Evolutionary conservation across 352 stramenopile species (phyloP), one percentile per base, ranked within the genome.

Genomic region (Blastocystis sp.): DNA sequence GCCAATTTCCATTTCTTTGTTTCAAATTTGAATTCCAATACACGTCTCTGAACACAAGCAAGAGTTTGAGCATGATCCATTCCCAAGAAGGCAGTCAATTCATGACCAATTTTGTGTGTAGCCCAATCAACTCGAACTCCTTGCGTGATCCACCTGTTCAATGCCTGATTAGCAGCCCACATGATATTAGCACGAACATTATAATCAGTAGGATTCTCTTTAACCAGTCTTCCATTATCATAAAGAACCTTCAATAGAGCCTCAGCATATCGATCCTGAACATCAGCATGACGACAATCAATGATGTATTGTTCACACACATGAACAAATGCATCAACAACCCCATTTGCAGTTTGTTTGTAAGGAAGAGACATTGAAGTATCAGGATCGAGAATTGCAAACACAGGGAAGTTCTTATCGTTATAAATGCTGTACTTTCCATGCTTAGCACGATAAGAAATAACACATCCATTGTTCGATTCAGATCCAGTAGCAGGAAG

Each of bases 271-370:
- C 73, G 54, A 73, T 85, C 73, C 58, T 85, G 73, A 73, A 85
- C 73, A 46, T 85, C 73, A 4, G 73, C 73, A 67, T 54, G 58
- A 59, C 27, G 32, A 42, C 54, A 85, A 32, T 46, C 39, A 1
- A 54, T 85, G n/a, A 85, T 27, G n/a, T 85, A 85, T 19, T 85
- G 73, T n/a, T 85, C 73, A 42, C 54, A 85, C 12, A 85, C 73
- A 69, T 85, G 73, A 24, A 85, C 73, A 43, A 85, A 59, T 24
- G 73, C 43, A 43, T 85, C 73, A 6, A 85, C 43, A 54, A 85
- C 43, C 11, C 73, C 73, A 73, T 85, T 85, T 27, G 46, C 43
- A 4, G 73, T 85, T 32, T 85, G 73, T 9, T n/a, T 5, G 9
- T 49, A 42, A 85, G 73, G 73, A 85, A 85, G 73, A 5, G 73